Base-by-base conservation (phyloP, 768 basidiomycete genomes). In the Dioszegia aurantiaca region DNA sequence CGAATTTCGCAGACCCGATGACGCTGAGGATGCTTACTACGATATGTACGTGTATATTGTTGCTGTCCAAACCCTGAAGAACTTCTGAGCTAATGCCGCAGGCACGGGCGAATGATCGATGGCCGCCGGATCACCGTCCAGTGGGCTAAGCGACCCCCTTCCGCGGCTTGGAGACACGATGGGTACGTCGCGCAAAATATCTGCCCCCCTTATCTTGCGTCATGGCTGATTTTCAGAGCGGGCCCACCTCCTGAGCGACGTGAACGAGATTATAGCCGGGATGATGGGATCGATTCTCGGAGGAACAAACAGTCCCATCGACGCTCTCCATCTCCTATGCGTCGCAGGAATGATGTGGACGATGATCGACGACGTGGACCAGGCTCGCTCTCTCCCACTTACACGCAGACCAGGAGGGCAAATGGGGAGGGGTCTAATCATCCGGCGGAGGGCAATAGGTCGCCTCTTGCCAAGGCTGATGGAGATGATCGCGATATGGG, bases 1-100 rank as follows among this genome's bases (percentile, higher is more conserved):
- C 73, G 88, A 90, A 76, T 90, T 89, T 71, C 85, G 86, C 73
- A 84, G 83, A 69, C 81, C 82, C 46, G 84, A 86, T 40, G 87
- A 89, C 69, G 88, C 88, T 19, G 88, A 89, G 69, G 87, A 88
- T 63, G 87, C 88, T 27, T 89, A 88, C 76, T 84, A 87, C 70
- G 87, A 88, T 59, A 89, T 89, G 88, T 89, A 74, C 60, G 86
- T 30, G 33, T 33, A 6, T 33, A 14, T 33, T 33, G 8, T 33
- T 33, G 33, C 8, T 33, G 8, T 41, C 78, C 37, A 17, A n/a
- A n/a, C n/a, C n/a, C 36, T n/a, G 19, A 30, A 14, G 42, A 48
- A 39, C 16, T 47, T 17, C 39, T 11, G 30, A 11, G 28, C 17
- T 4, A 27, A 27, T 48, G 26, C 65, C 40, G 19, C 9, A 89